These are phyloP conservation scores for Pelargonium australe DNA, from an alignment of 441 rosid species.

Conservation along the genomic window DNA sequence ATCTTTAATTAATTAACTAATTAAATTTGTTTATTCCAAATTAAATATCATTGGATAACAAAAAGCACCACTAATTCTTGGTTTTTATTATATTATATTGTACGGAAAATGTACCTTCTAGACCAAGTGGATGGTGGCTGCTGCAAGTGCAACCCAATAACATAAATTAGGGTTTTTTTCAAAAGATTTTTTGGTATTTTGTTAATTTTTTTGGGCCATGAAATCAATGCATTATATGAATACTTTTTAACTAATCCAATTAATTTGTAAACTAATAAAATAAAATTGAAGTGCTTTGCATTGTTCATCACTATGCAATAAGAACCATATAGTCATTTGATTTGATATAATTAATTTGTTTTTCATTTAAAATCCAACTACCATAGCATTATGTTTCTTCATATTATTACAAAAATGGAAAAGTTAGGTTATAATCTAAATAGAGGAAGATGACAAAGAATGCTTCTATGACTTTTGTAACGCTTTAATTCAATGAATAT, in stretches of 20 bases:
- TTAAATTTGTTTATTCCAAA: no score
- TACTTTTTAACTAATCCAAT: not conserved
- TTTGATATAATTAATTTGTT: not conserved
- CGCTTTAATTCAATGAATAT: no score
- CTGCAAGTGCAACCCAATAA: conserved; percentile 6
- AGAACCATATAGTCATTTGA: not conserved
- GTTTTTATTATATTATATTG: not conserved
- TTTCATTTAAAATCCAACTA: not conserved
- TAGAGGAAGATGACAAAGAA: not conserved
- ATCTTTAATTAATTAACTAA: not conserved
- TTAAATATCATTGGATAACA: not conserved
- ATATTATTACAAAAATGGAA: not conserved
- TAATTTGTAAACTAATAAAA: not conserved
- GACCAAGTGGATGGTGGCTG: conserved; percentile 4
- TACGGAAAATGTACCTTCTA: conserved; percentile 2
- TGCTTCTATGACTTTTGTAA: not conserved
- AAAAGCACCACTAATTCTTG: not conserved
- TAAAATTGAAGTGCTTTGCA: not conserved
- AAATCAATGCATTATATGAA: not conserved
- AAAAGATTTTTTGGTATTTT: not conserved
- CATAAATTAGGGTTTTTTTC: not conserved
- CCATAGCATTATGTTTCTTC: not conserved
- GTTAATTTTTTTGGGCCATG: not conserved
- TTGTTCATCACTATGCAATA: not conserved
- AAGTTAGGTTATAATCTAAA: not conserved